These are phyloP conservation scores for Cladosporium sp. DNA, from an alignment of 2,329 filamentous ascomycete genomes.

Conservation along the genomic window DNA sequence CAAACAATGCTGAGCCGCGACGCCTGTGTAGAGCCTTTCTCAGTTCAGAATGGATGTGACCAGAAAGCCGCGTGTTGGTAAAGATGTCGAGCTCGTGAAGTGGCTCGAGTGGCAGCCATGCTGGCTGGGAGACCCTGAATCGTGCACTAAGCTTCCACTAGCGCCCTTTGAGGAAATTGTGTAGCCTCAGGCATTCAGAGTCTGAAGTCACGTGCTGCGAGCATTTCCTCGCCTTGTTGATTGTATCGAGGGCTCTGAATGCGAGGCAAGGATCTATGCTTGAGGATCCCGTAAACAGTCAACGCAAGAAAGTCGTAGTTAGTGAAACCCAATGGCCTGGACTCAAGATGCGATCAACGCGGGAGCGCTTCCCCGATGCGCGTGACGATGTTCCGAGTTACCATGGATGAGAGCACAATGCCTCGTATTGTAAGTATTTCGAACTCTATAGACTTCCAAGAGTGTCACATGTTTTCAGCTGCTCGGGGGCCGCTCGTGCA, in stretches of 20 bases:
- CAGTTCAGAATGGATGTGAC: neutral
- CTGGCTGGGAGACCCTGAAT: neutral
- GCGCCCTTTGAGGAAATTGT: neutral
- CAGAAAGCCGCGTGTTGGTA: neutral
- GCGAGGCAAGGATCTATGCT: too few relatives aligned
- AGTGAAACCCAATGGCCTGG: too few relatives aligned
- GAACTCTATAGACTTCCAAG: neutral
- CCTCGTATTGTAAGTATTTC: neutral
- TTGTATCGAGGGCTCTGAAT: neutral
- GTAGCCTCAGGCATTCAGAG: neutral
- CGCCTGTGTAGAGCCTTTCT: neutral
- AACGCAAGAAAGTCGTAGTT: too few relatives aligned
- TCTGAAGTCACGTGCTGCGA: neutral
- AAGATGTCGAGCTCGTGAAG: neutral
- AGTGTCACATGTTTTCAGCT: neutral
- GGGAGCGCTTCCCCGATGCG: too few relatives aligned
- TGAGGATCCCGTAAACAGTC: too few relatives aligned
- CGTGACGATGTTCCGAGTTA: too few relatives aligned
- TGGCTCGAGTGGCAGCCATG: slow-evolving; percentile 2
- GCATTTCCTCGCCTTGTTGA: neutral
- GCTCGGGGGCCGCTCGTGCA: neutral
- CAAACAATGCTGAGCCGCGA: neutral
- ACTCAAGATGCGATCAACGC: too few relatives aligned
- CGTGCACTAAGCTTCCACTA: neutral
- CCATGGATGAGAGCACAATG: too few relatives aligned